These are phyloP conservation scores for Dittrichia graveolens DNA, from an alignment of 129 eudicot genomes.

Conservation along the genomic window DNA sequence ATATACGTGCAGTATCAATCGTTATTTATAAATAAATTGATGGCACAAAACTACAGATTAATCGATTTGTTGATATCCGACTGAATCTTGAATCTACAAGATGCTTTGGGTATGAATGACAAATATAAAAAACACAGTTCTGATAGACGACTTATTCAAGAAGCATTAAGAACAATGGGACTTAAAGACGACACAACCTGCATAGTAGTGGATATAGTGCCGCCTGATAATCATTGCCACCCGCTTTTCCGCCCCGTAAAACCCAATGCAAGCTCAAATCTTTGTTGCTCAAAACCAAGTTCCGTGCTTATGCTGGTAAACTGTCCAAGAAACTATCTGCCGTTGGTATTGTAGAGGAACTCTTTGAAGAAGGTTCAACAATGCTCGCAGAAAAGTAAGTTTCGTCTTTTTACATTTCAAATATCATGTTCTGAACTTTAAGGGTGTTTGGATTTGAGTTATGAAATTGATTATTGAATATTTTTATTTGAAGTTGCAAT, in stretches of 20 bases:
- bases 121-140: conserved; percentile 13
- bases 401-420: background rate
- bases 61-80: no score
- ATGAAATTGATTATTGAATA: conserved; percentile 39
- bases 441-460: background rate
- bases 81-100: no score
- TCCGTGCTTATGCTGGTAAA: conserved; percentile 44
- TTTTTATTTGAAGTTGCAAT: no score
- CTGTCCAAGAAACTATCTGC: conserved; percentile 64
- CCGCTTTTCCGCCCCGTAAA: conserved; percentile 60
- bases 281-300: conserved; percentile 53
- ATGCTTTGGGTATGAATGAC: background rate
- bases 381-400: conserved; percentile 82
- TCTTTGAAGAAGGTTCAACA: conserved; percentile 91
- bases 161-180: conserved; percentile 73
- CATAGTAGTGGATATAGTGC: conserved; percentile 77
- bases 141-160: conserved; percentile 44
- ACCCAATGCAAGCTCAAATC: conserved; percentile 52
- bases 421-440: background rate
- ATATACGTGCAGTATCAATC: no score
- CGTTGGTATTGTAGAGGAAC: conserved; percentile 72
- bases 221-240: conserved; percentile 55
- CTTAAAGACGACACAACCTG: conserved; percentile 88
- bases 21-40: no score
- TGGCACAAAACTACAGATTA: no score